phyloP scores from a whole-genome alignment of 495 filamentous ascomycete species.

The Penicillium samsonianum region DNA sequence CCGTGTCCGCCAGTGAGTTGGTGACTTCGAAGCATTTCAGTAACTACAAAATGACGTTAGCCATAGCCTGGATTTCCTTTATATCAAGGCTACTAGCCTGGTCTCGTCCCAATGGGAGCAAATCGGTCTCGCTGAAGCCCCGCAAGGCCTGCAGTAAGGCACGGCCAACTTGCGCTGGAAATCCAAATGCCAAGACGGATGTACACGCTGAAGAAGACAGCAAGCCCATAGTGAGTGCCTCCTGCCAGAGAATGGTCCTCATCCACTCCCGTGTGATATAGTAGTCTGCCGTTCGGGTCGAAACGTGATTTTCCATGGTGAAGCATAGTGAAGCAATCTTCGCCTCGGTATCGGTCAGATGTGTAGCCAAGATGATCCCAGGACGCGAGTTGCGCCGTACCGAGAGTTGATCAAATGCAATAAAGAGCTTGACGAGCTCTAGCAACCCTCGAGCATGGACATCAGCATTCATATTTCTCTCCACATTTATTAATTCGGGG shows the following conservation, averaged over 20 bases:
- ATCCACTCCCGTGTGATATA: constrained; percentile 61
- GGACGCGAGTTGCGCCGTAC: constrained; percentile 4
- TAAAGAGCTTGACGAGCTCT: constrained; percentile 31
- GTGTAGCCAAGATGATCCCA: background rate
- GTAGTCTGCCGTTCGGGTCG: constrained; percentile 32
- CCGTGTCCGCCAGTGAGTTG: constrained; percentile 37
- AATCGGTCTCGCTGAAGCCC: constrained; percentile 27
- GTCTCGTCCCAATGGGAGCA: constrained; percentile 36
- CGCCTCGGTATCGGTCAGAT: constrained; percentile 24
- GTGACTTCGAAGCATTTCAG: constrained; percentile 39
- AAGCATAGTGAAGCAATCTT: constrained; percentile 24
- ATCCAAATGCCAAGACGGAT: constrained; percentile 66
- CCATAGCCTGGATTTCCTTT: background rate
- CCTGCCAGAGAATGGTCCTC: constrained; percentile 74
- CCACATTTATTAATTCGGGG: constrained; percentile 10
- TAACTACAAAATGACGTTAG: constrained; percentile 15
- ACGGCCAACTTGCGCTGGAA: constrained; percentile 67
- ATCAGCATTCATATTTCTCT: constrained; percentile 6
- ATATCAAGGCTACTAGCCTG: constrained; percentile 23
- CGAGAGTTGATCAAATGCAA: constrained; percentile 29
- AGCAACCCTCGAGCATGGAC: constrained; percentile 30
- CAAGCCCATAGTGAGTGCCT: constrained; percentile 53
- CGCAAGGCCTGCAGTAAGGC: constrained; percentile 57
- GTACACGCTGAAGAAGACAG: constrained; percentile 56
- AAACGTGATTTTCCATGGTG: constrained; percentile 11